These are phyloP conservation scores for Aspergillus pseudonomiae DNA, from an alignment of 2,329 filamentous ascomycete genomes.

Conservation along the genomic window DNA sequence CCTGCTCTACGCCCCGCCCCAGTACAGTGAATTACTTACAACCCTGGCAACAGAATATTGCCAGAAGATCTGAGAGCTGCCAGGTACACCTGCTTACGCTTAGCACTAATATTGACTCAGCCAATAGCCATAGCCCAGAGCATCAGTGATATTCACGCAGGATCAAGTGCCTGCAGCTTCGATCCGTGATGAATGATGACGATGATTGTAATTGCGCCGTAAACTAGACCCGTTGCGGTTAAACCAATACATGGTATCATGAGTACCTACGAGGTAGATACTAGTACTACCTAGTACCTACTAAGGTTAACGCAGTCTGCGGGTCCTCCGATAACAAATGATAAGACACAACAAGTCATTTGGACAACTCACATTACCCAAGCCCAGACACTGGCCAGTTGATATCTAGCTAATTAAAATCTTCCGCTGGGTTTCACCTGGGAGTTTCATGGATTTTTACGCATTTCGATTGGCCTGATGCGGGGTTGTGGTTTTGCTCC, in stretches of 20 bases:
- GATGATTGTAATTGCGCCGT: not conserved
- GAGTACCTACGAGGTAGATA: not conserved
- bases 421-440: not conserved
- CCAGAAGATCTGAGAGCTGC: not conserved
- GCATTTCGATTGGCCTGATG: not conserved
- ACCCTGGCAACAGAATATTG: not conserved
- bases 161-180: not conserved
- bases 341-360: not conserved
- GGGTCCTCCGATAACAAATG: constrained; percentile 1
- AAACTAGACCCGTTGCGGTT: not conserved
- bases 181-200: not conserved
- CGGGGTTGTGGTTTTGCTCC: not conserved
- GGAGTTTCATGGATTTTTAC: not conserved
- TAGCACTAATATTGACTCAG: not conserved
- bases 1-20: not conserved
- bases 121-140: not conserved
- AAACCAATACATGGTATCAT: not conserved
- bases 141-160: not conserved
- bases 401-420: not conserved
- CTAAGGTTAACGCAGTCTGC: not conserved
- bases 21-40: not conserved
- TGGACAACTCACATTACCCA: not conserved
- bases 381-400: not conserved
- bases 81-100: not conserved
- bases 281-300: not conserved